phyloP scores from a whole-genome alignment of 495 filamentous ascomycete genomes.

The Penicillium ochrochloron region DNA sequence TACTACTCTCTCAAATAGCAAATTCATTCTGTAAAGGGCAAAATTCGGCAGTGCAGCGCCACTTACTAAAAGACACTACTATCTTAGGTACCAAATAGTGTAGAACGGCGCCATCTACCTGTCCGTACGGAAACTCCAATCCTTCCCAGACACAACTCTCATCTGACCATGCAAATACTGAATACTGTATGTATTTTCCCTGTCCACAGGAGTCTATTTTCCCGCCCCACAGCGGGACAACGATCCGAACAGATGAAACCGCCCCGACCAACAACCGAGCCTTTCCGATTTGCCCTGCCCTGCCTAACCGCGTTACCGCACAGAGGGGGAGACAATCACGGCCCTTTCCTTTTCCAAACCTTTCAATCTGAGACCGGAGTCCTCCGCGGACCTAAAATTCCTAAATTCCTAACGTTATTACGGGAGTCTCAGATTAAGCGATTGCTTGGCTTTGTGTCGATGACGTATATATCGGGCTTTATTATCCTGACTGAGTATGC shows the following conservation, averaged over 20 bases:
- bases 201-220: conserved; percentile 19
- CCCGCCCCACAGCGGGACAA: conserved; percentile 37
- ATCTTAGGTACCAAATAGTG: not conserved
- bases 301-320: not conserved
- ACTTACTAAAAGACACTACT: not conserved
- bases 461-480: conserved; percentile 19
- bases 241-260: conserved; percentile 34
- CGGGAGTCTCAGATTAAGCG: conserved; percentile 31
- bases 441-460: conserved; percentile 21
- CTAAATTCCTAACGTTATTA: conserved; percentile 13
- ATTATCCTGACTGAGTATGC: not conserved
- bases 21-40: not conserved
- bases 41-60: not conserved
- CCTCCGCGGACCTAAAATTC: conserved; percentile 22
- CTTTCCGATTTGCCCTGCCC: conserved; percentile 35
- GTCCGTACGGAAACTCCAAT: not conserved
- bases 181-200: not conserved
- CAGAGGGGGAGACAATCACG: not conserved
- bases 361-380: conserved; percentile 33
- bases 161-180: no score
- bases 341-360: not conserved
- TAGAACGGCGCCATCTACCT: not conserved
- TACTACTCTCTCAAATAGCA: not conserved
- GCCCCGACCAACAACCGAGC: conserved; percentile 28
- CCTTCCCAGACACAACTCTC: not conserved